These are phyloP conservation scores for Crassisporium funariophilum DNA, from an alignment of 768 basidiomycete genomes.

Conservation along the genomic window DNA sequence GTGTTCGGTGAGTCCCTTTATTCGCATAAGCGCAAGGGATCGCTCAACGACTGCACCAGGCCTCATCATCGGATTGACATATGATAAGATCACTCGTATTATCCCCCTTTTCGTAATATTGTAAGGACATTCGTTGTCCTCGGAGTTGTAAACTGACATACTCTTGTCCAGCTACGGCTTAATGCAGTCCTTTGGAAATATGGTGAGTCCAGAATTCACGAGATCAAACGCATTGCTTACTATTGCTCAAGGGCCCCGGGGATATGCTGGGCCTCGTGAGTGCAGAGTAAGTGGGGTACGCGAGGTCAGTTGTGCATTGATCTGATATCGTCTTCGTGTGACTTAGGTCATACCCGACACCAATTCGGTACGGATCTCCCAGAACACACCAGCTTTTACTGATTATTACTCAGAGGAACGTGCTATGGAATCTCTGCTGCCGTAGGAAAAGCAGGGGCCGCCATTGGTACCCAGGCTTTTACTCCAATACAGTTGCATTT, in stretches of 20 bases:
- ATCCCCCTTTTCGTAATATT: conserved; percentile 69
- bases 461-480: conserved; percentile 70
- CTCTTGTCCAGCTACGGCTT: conserved; percentile 56
- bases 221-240: conserved; percentile 3
- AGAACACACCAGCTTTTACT: background rate
- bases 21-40: too few relatives aligned
- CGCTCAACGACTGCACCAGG: too few relatives aligned
- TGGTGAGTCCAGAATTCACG: conserved; percentile 37
- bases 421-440: conserved; percentile 72
- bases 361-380: conserved; percentile 47
- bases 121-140: conserved; percentile 36
- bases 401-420: conserved; percentile 45
- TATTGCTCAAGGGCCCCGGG: conserved; percentile 57
- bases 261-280: conserved; percentile 70
- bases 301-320: too few relatives aligned
- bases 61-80: conserved; percentile 59
- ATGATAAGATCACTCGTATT: conserved; percentile 63
- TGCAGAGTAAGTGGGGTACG: conserved; percentile 59
- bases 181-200: conserved; percentile 73
- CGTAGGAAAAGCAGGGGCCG: conserved; percentile 71
- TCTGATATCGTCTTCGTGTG: conserved; percentile 5
- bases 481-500: conserved; percentile 68
- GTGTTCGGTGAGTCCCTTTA: conserved; percentile 52
- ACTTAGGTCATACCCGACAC: conserved; percentile 60
- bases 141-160: background rate